Conservation (phyloP, 1,139 yeast species). For the Blastobotrys arbuscula region DNA sequence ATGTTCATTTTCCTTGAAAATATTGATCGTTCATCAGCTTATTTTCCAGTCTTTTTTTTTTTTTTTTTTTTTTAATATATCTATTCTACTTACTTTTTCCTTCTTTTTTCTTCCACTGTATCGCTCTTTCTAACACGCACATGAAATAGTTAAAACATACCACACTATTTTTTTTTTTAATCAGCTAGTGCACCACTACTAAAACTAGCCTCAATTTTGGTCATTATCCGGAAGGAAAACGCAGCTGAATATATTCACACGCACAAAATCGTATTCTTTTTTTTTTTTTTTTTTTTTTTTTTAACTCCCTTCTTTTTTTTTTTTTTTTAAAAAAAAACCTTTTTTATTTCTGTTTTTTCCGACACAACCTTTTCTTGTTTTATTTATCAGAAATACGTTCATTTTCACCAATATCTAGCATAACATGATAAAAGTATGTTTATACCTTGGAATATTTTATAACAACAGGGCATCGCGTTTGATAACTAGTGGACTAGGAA, state of each 20-base stretch:
- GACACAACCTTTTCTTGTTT: neutral
- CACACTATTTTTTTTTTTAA: too few species aligned
- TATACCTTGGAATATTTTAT: neutral
- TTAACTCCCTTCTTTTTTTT: neutral
- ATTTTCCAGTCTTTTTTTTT: neutral
- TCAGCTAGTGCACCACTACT: too few species aligned
- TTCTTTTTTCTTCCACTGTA: neutral
- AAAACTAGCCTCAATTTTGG: too few species aligned
- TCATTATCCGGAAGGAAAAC: too few species aligned
- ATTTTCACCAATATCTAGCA: neutral
- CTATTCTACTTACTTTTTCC: neutral
- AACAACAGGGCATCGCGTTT: too few species aligned
- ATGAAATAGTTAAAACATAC: too few species aligned
- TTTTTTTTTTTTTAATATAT: neutral
- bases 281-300: neutral
- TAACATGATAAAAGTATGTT: conserved; percentile 1
- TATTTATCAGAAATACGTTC: neutral
- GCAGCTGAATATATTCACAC: too few species aligned
- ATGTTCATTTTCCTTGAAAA: neutral
- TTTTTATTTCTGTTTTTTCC: neutral
- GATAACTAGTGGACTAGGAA: neutral
- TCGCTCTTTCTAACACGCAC: too few species aligned
- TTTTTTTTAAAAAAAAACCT: neutral
- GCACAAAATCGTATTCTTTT: too few species aligned
- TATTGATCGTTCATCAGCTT: neutral